Conservation (phyloP, 805 yeast genomes). For the Zygotorulaspora danielsina region DNA sequence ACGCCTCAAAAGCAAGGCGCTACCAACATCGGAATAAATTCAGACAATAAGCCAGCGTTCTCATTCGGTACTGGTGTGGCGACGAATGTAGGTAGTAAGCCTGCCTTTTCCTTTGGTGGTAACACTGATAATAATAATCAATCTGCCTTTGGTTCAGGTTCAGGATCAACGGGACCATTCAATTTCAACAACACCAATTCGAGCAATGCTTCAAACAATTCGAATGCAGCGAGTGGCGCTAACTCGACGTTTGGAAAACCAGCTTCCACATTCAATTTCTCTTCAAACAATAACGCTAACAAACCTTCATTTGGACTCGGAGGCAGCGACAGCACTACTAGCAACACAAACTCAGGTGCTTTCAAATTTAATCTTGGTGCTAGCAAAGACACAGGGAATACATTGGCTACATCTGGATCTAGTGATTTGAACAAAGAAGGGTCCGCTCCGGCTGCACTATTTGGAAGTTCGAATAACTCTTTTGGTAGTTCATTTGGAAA, state of each 20-base stretch:
- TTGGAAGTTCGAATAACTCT: constrained; percentile 7
- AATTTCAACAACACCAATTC: constrained; percentile 1
- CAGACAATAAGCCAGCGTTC: constrained; percentile 39
- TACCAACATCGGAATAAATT: constrained; percentile 25
- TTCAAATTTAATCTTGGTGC: constrained; percentile 4
- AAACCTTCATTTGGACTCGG: constrained; percentile 18
- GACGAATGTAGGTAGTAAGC: constrained; percentile 10
- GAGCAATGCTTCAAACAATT: constrained; percentile 1
- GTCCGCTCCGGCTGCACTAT: constrained; percentile 1
- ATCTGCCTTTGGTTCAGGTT: constrained; percentile 10
- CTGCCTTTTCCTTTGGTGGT: constrained; percentile 22
- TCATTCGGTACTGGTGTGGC: constrained; percentile 9
- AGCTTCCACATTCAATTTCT: constrained; percentile 3
- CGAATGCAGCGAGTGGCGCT: constrained; percentile 3
- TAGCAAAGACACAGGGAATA: neutral
- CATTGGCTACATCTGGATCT: neutral
- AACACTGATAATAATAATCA: constrained; percentile 6
- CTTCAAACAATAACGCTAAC: constrained; percentile 1
- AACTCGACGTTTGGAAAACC: constrained; percentile 10
- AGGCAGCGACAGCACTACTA: constrained; percentile 2
- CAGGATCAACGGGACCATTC: neutral
- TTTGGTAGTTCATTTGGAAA: constrained; percentile 2
- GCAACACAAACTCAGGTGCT: neutral
- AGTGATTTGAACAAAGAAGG: neutral
- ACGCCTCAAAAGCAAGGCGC: constrained; percentile 18